Evolutionary conservation across 495 filamentous ascomycete genomes (phyloP).

Genomic region (Venustampulla echinocandica): DNA sequence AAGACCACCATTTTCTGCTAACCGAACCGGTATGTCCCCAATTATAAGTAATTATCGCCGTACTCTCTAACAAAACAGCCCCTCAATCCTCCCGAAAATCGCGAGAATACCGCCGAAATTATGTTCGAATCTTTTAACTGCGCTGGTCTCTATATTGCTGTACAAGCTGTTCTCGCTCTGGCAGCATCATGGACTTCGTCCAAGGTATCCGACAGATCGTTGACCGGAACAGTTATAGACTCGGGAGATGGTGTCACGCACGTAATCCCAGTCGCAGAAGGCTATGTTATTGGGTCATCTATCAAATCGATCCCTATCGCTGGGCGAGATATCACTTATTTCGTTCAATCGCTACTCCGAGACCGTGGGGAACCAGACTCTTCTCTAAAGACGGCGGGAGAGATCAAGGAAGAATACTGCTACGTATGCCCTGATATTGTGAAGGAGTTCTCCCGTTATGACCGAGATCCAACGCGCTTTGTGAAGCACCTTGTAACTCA

Average conservation of each 20-base stretch:
- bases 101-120: constrained; percentile 98
- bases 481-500: constrained; percentile 77
- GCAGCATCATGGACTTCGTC: constrained; percentile 97
- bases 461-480: constrained; percentile 84
- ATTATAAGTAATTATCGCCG: no score
- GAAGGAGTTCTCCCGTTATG: constrained; percentile 90
- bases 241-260: constrained; percentile 97
- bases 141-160: constrained; percentile 96
- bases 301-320: constrained; percentile 99
- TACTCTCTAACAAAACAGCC: no score
- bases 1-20: constrained; percentile 96
- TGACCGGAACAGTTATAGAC: constrained; percentile 96
- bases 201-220: constrained; percentile 92
- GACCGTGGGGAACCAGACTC: constrained; percentile 95
- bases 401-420: constrained; percentile 96
- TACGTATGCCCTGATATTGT: constrained; percentile 98
- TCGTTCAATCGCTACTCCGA: constrained; percentile 89
- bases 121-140: constrained; percentile 99
- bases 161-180: constrained; percentile 92
- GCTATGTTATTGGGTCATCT: constrained; percentile 96
- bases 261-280: constrained; percentile 96
- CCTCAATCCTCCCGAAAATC: constrained; percentile 95
- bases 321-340: constrained; percentile 95
- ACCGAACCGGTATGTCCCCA: constrained; percentile 73
- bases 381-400: constrained; percentile 92